Base-by-base conservation (phyloP, 1,284 basidiomycete species). In the Puccinia polysora region DNA sequence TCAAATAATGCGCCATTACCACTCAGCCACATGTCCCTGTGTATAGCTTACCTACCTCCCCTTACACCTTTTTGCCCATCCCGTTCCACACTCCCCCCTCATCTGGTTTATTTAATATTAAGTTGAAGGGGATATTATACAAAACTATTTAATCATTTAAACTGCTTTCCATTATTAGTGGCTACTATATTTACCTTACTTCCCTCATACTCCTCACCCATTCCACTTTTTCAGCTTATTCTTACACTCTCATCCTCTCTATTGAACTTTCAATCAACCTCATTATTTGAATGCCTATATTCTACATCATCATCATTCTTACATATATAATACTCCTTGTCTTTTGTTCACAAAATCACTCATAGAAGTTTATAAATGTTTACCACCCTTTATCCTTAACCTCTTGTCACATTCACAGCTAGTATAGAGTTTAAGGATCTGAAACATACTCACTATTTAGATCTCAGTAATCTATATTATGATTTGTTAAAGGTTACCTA, bases 381-480 rank as follows among this genome's bases (percentile, higher is more conserved):
- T 49, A 49, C 47, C 47, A n/a, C 47, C 47, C 47, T 49, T 49
- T n/a, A n/a, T 49, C 25, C 47, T 49, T 49, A 15, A 49, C 25
- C 25, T n/a, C 47, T 23, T 23, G 15, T 49, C 47, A 49, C 47
- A 49, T 49, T 18, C 25, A 4, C 25, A 15, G 47, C 47, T 49
- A 23, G 47, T 49, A 49, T 49, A 49, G 47, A n/a, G 18, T 49
- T 49, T 49, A 49, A n/a, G n/a, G n/a, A 49, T 49, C 47, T 49
- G 47, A 49, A 49, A 49, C 47, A 49, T n/a, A 49, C 47, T 18
- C 47, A n/a, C n/a, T n/a, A n/a, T n/a, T n/a, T 49, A 49, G 25
- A n/a, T n/a, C 47, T 49, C 47, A n/a, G 47, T 49, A n/a, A 49
- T 23, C 18, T 49, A 49, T 49, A 49, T 49, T 49, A 5, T 6